A percentile compares a stretch with the other conserved stretches of the same genome.
phyloP scores from a whole-genome alignment of 345 rosid genomes.

The Gossypioides kirkii region DNA sequence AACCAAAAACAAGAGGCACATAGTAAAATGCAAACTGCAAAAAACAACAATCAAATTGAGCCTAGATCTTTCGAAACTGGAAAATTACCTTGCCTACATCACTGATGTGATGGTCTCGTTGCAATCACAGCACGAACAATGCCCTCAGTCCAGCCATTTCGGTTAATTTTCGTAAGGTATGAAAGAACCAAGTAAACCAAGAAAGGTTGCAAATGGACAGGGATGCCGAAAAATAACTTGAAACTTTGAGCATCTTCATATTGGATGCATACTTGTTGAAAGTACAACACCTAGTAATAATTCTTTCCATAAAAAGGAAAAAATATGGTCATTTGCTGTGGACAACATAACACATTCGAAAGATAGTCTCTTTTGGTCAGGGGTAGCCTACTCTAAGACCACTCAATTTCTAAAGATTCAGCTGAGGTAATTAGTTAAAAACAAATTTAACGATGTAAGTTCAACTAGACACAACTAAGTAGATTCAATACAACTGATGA shows the following conservation, averaged over 20 bases:
- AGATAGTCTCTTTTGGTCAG: background rate
- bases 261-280: no score
- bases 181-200: background rate
- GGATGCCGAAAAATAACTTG: background rate
- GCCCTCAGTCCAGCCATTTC: background rate
- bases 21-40: background rate
- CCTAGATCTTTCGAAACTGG: background rate
- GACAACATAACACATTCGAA: background rate
- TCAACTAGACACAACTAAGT: no score
- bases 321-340: no score
- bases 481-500: background rate
- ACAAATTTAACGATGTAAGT: background rate
- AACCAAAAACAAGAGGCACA: background rate
- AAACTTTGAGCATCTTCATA: no score
- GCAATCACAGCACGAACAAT: background rate
- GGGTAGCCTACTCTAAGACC: background rate
- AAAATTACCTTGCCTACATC: background rate
- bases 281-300: background rate
- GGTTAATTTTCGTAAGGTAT: background rate
- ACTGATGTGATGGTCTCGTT: background rate
- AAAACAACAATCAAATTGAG: background rate
- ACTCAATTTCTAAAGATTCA: background rate
- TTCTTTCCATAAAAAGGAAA: background rate
- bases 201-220: background rate
- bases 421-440: background rate